These are phyloP conservation scores for Russula ochroleuca DNA, from an alignment of 768 basidiomycete genomes.

Conservation along the genomic window DNA sequence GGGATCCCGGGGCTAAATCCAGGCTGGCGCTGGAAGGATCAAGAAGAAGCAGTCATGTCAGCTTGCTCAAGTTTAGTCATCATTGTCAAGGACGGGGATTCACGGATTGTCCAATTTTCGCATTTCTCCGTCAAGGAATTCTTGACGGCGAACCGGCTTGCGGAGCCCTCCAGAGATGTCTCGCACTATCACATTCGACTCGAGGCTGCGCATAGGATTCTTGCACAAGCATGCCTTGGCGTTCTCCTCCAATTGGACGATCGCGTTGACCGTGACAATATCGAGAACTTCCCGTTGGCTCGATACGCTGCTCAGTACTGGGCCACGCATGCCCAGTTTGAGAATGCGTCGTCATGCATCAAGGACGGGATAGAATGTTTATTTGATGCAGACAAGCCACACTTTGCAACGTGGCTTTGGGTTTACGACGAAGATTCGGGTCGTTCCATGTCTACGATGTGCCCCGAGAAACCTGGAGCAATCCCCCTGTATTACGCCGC, in stretches of 20 bases:
- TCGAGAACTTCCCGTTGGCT: background rate
- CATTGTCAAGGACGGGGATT: background rate
- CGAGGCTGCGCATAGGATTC: background rate
- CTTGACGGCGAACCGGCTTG: background rate
- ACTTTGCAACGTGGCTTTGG: background rate
- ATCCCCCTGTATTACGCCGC: background rate
- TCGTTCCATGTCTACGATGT: too few species aligned
- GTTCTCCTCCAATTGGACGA: background rate
- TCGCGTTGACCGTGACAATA: background rate
- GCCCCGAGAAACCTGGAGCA: too few species aligned
- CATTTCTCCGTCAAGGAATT: constrained; percentile 6
- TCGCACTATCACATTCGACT: background rate
- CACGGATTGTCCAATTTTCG: background rate
- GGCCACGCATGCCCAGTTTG: background rate
- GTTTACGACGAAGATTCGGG: background rate
- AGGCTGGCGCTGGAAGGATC: background rate
- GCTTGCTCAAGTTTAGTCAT: background rate
- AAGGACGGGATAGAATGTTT: background rate
- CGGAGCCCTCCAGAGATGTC: background rate
- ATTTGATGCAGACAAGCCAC: background rate
- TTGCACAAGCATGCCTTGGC: background rate
- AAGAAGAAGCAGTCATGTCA: background rate
- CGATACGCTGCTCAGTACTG: background rate
- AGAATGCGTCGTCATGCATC: background rate
- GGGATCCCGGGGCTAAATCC: background rate